Evolutionary conservation across 1,284 basidiomycete species (phyloP).

Genomic region (Neonothopanus nambi): DNA sequence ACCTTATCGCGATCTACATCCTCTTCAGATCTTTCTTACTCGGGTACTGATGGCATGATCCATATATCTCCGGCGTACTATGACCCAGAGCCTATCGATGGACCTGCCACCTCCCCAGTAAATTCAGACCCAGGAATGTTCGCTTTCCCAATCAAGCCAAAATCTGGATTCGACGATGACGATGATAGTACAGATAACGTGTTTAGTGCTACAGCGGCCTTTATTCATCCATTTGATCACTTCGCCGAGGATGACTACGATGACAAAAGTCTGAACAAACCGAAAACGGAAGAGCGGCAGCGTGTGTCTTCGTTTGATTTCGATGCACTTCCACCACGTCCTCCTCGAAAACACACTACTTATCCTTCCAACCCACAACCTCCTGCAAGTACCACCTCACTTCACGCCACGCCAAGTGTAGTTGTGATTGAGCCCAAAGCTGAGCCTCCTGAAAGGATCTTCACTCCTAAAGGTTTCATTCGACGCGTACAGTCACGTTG

Average conservation of each 20-base stretch:
- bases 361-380: conserved; percentile 6
- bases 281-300: conserved; percentile 38
- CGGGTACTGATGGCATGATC: conserved; percentile 34
- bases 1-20: conserved; percentile 23
- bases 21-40: conserved; percentile 20
- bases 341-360: conserved; percentile 13
- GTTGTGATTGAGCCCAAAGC: conserved; percentile 24
- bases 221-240: conserved; percentile 54
- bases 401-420: conserved; percentile 19
- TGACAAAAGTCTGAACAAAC: conserved; percentile 27
- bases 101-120: conserved; percentile 47
- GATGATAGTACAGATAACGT: conserved; percentile 20
- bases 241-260: conserved; percentile 35
- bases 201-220: conserved; percentile 50
- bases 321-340: conserved; percentile 46
- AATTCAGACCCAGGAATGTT: conserved; percentile 19
- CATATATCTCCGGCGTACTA: conserved; percentile 66
- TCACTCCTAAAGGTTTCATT: conserved; percentile 31
- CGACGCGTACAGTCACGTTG: conserved; percentile 42
- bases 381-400: conserved; percentile 2
- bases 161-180: conserved; percentile 22
- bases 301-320: conserved; percentile 56
- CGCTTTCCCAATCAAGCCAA: conserved; percentile 28
- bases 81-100: conserved; percentile 58
- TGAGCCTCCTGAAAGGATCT: conserved; percentile 17